phyloP scores from a whole-genome alignment of 129 eudicot species.

The Artemisia tridentata region DNA sequence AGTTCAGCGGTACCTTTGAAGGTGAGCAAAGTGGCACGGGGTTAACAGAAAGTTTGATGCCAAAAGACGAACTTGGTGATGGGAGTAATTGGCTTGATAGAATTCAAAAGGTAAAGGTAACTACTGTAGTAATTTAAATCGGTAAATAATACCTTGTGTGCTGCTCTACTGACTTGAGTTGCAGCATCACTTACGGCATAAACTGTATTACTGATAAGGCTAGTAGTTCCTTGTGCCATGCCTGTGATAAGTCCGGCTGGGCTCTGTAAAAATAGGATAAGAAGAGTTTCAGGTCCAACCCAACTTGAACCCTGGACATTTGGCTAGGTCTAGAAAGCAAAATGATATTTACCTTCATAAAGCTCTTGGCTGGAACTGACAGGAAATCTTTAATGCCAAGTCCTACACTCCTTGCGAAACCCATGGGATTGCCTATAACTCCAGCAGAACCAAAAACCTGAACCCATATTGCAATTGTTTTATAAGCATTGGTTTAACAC shows the following conservation, averaged over 20 bases:
- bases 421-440: constrained; percentile 96
- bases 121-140: not conserved
- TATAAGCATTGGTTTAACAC: not conserved
- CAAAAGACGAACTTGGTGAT: constrained; percentile 10
- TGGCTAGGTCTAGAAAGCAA: not conserved
- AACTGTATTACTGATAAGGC: constrained; percentile 93
- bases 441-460: constrained; percentile 99
- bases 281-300: constrained; percentile 7
- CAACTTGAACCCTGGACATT: not conserved
- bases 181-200: constrained; percentile 98
- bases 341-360: constrained; percentile 54
- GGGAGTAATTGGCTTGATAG: constrained; percentile 21
- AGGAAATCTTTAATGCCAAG: constrained; percentile 87
- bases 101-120: not conserved
- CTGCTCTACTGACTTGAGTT: constrained; percentile 94
- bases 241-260: constrained; percentile 86
- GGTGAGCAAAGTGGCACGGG: constrained; percentile 15
- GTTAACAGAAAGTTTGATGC: not conserved
- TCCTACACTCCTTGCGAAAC: constrained; percentile 91
- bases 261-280: constrained; percentile 48
- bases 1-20: constrained; percentile 23
- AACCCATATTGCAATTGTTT: constrained; percentile 20
- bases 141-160: constrained; percentile 68
- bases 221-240: constrained; percentile 88
- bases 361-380: constrained; percentile 84